Evolutionary conservation across 2,329 filamentous ascomycete genomes (phyloP), one percentile per base, ranked within the genome.

Genomic region (Talaromyces atroroseus): DNA sequence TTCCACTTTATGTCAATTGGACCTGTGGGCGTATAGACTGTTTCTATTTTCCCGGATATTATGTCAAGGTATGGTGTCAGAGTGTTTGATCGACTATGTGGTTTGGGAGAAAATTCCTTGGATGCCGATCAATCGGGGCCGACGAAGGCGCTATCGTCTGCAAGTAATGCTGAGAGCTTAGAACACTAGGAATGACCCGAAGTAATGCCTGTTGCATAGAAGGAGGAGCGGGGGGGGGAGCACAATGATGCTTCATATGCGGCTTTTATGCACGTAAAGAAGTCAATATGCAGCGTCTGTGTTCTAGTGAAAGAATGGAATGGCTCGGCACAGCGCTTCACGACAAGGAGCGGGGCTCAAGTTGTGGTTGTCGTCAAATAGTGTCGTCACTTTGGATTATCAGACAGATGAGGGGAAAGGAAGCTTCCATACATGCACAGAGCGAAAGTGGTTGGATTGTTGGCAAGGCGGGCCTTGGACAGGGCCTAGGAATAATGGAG

Each of bases 231-330:
- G 49, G 38, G 49, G 53, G 49, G 44, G 53, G 52, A 42, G 24
- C 38, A 53, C 54, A 54, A 59, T 50, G 58, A 56, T 38, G 48
- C 47, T 57, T 38, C 53, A 45, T 46, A 52, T 49, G 54, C 56
- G 51, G 47, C 50, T 57, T 55, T 59, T 49, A 60, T 60, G 59
- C 59, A 60, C 57, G 59, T 57, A 60, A 60, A 49, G 38, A 56
- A 49, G 54, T 52, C 49, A 49, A 59, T 45, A 42, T 51, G 53
- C 59, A 49, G 59, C 55, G 44, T 24, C 49, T 52, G 32, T 23
- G 40, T 44, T 45, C 52, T 54, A 54, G 34, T 24, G 16, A 49
- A 32, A 49, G 34, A 54, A 48, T 20, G 34, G 45, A 49, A 49
- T 42, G 52, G 52, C 46, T 54, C 52, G 52, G 42, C 44, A 36